Percentiles rank a stretch among this genome's conserved stretches.
Evolutionary conservation across 2,329 filamentous ascomycete genomes (phyloP).

Genomic region (Colletotrichum sidae): DNA sequence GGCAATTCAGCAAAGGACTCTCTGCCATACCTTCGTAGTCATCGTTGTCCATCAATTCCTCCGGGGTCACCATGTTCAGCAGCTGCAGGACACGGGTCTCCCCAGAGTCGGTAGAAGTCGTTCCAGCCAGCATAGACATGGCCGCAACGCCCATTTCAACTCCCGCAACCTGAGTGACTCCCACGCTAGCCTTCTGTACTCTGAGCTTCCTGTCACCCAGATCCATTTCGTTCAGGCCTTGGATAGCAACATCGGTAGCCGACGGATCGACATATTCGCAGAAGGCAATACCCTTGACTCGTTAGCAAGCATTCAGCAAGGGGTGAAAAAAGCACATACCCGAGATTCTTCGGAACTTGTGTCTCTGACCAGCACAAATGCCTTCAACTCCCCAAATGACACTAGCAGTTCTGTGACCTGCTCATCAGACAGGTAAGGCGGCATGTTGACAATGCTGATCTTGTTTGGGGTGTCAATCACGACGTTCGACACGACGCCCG

Average conservation of each 20-base stretch:
- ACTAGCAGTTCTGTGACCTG: constrained; percentile 91
- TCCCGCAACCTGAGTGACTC: constrained; percentile 90
- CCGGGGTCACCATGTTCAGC: constrained; percentile 97
- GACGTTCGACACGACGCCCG: constrained; percentile 80
- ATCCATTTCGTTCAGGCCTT: constrained; percentile 93
- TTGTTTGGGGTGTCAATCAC: constrained; percentile 96
- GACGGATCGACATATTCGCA: constrained; percentile 89
- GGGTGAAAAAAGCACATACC: constrained; percentile 62
- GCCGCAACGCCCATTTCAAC: constrained; percentile 97
- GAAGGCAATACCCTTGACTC: constrained; percentile 87
- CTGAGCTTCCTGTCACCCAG: constrained; percentile 88
- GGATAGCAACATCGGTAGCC: constrained; percentile 85
- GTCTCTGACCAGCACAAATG: constrained; percentile 92
- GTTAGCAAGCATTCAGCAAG: constrained; percentile 28
- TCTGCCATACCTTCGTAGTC: constrained; percentile 86
- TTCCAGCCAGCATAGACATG: constrained; percentile 97
- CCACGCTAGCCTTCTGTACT: constrained; percentile 90
- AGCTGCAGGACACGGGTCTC: constrained; percentile 88
- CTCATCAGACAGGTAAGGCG: constrained; percentile 87
- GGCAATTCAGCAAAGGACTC: too few species aligned
- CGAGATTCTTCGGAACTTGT: constrained; percentile 85
- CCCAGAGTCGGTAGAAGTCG: constrained; percentile 82
- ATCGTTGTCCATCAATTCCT: constrained; percentile 92
- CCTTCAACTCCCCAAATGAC: constrained; percentile 92
- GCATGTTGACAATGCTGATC: constrained; percentile 91